These are phyloP conservation scores for Cyanodermella asteris DNA, from an alignment of 2,329 filamentous ascomycete genomes.

Conservation along the genomic window DNA sequence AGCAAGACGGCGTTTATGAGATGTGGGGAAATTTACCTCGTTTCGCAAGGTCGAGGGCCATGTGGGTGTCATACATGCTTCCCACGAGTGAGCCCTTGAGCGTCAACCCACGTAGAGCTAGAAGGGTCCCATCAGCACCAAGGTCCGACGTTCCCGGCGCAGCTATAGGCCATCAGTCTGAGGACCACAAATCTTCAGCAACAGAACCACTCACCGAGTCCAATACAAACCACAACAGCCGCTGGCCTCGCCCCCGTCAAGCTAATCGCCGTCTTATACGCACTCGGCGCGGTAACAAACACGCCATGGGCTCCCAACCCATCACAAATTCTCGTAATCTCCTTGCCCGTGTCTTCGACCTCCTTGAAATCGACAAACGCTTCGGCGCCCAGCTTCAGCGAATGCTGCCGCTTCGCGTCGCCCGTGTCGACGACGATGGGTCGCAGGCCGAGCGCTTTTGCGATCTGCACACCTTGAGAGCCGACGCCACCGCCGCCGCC, in stretches of 20 bases:
- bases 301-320: slow-evolving; percentile 26
- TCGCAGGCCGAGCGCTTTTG: slow-evolving; percentile 32
- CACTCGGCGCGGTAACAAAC: slow-evolving; percentile 18
- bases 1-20: slow-evolving; percentile 26
- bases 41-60: too few relatives aligned
- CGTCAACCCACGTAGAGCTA: slow-evolving; percentile 20
- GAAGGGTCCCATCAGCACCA: slow-evolving; percentile 14
- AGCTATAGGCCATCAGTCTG: slow-evolving; percentile 14
- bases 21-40: too few relatives aligned
- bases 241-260: slow-evolving; percentile 26
- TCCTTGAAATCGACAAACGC: slow-evolving; percentile 33
- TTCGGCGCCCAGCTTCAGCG: slow-evolving; percentile 29
- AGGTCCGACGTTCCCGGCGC: slow-evolving; percentile 15
- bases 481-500: slow-evolving; percentile 34
- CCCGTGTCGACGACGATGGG: slow-evolving; percentile 34
- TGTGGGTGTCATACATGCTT: too few relatives aligned
- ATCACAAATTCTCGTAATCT: slow-evolving; percentile 24
- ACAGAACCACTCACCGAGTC: slow-evolving; percentile 13
- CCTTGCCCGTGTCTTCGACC: slow-evolving; percentile 14
- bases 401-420: slow-evolving; percentile 23
- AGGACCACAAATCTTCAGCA: slow-evolving; percentile 9
- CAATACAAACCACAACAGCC: slow-evolving; percentile 31
- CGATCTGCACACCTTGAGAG: slow-evolving; percentile 33
- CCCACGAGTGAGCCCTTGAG: too few relatives aligned
- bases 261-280: slow-evolving; percentile 20